A percentile compares a stretch with the other conserved stretches of the same genome.
Evolutionary conservation across 2,329 filamentous ascomycete genomes (phyloP).

Genomic region (Apiospora koreana): DNA sequence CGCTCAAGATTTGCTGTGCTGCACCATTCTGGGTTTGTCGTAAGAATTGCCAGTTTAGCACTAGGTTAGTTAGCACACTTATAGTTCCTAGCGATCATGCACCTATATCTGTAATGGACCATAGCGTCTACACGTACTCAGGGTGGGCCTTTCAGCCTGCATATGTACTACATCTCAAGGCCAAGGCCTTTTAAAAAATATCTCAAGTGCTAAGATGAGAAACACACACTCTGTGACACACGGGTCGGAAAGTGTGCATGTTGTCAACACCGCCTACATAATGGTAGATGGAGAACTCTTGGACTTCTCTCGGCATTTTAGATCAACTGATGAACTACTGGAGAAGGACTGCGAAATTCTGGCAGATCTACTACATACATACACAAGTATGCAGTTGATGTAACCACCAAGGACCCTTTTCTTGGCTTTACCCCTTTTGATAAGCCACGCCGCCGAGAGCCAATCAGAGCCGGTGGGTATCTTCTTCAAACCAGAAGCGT

Average conservation of each 20-base stretch:
- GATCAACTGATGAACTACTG: neutral
- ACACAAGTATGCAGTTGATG: too few species aligned
- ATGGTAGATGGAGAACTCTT: neutral
- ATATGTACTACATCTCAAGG: neutral
- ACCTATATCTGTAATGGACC: neutral
- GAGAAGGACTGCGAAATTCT: neutral
- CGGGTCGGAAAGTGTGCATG: neutral
- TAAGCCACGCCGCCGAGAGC: neutral
- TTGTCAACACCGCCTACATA: neutral
- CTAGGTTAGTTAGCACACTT: neutral
- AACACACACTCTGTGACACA: neutral
- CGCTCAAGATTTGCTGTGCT: neutral
- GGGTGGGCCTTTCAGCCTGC: neutral
- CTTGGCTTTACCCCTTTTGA: neutral
- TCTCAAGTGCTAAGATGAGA: neutral
- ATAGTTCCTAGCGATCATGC: slow-evolving; percentile 2
- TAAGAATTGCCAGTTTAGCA: neutral
- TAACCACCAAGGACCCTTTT: neutral
- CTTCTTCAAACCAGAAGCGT: neutral
- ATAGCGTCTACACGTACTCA: neutral
- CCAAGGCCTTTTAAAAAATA: neutral
- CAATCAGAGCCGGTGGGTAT: neutral
- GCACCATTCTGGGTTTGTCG: neutral
- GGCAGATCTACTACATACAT: neutral
- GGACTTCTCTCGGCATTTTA: neutral